Conservation (phyloP, 805 yeast genomes). For the Starmerella tilneyi region DNA sequence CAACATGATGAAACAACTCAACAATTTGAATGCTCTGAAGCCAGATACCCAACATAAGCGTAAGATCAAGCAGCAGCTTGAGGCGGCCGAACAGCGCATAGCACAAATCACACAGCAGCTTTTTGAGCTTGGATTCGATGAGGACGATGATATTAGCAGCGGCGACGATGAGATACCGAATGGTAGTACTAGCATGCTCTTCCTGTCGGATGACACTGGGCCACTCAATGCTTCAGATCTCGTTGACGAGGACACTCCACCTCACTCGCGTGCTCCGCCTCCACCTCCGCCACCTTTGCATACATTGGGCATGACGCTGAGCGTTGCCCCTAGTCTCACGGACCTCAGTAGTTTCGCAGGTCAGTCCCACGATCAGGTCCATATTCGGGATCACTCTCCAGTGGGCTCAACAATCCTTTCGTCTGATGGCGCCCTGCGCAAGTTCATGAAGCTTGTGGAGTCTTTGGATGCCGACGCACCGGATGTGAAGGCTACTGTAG, state of each 20-base stretch:
- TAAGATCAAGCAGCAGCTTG: slow-evolving; percentile 21
- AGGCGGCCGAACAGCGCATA: slow-evolving; percentile 21
- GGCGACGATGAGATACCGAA: slow-evolving; percentile 17
- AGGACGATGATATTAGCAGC: slow-evolving; percentile 34
- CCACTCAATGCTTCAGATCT: not conserved
- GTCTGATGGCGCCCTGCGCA: slow-evolving; percentile 5
- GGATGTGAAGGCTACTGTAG: slow-evolving; percentile 12
- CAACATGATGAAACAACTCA: slow-evolving; percentile 10
- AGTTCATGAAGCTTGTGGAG: slow-evolving; percentile 11
- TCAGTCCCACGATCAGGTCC: not conserved
- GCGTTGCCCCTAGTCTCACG: slow-evolving; percentile 16
- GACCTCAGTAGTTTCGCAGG: slow-evolving; percentile 7
- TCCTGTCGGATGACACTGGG: slow-evolving; percentile 7
- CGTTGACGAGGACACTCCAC: slow-evolving; percentile 5
- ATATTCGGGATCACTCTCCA: not conserved
- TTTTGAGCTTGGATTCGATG: slow-evolving; percentile 41
- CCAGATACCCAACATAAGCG: slow-evolving; percentile 13
- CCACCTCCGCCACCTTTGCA: slow-evolving; percentile 4
- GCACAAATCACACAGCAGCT: slow-evolving; percentile 18
- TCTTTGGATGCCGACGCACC: slow-evolving; percentile 14
- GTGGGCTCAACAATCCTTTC: not conserved
- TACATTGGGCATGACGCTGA: slow-evolving; percentile 5
- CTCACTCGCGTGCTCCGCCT: slow-evolving; percentile 28
- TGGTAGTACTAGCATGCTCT: slow-evolving; percentile 4
- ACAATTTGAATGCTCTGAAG: slow-evolving; percentile 7